Conservation (phyloP, 1,284 basidiomycete species). For the Trametes pubescens region DNA sequence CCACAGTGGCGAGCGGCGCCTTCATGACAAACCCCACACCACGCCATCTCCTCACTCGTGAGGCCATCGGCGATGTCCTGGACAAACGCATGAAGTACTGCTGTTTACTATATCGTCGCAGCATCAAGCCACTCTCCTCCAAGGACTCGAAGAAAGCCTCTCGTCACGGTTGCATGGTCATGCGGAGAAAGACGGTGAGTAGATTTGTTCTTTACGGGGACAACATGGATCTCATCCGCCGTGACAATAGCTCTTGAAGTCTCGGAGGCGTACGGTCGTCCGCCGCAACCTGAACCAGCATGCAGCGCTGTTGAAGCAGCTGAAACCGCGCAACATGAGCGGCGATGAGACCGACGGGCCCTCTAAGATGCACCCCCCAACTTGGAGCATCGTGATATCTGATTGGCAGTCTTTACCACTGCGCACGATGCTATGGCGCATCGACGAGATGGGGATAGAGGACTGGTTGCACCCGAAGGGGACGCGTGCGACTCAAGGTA, state of each 20-base stretch:
- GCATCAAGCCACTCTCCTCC: background rate
- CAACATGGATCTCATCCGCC: background rate
- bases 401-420: background rate
- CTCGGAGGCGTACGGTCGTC: background rate
- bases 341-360: constrained; percentile 8
- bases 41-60: background rate
- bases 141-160: background rate
- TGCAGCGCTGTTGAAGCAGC: background rate
- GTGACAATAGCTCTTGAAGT: background rate
- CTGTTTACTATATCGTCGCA: background rate
- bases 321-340: constrained; percentile 5
- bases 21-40: background rate
- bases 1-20: background rate
- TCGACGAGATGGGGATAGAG: too few relatives aligned
- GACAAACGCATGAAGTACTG: background rate
- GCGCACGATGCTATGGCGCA: too few relatives aligned
- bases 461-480: background rate
- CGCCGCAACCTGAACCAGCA: background rate
- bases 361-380: background rate
- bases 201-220: background rate
- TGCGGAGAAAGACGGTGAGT: background rate
- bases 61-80: background rate
- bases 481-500: background rate
- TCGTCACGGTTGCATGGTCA: background rate
- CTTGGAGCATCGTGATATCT: constrained; percentile 2